Percentiles rank a stretch among this genome's conserved stretches.
phyloP scores from a whole-genome alignment of 371 early-diverging fungal genomes.

The Edhazardia aedis region DNA sequence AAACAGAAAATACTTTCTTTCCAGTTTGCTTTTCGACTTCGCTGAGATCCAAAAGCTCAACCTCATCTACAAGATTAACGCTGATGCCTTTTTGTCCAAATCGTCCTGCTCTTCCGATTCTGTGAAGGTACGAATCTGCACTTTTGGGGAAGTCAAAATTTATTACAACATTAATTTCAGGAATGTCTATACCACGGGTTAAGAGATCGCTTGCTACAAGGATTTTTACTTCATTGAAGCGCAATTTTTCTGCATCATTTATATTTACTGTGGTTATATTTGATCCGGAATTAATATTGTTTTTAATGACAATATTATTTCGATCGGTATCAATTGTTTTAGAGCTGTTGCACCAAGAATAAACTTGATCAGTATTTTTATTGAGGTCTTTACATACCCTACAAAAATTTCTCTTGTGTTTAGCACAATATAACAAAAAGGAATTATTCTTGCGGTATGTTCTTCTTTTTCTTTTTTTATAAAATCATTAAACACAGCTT shows the following conservation, averaged over 20 bases:
- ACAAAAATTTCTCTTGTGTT: not conserved
- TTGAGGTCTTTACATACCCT: not conserved
- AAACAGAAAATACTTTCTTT: no score
- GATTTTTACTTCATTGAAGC: conserved; percentile 12
- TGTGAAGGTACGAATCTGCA: conserved; percentile 89
- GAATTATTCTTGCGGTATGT: conserved; percentile 1
- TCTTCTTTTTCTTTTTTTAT: conserved; percentile 73
- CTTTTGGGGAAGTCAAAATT: conserved; percentile 97
- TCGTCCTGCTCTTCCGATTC: conserved; percentile 78
- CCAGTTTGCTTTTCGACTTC: no score
- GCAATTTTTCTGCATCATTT: conserved; percentile 6
- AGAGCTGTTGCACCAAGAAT: conserved; percentile 2
- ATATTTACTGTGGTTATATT: not conserved
- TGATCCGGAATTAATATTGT: not conserved
- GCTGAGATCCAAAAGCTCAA: no score
- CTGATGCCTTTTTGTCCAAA: conserved; percentile 86
- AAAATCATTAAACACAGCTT: conserved; percentile 90
- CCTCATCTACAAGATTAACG: no score
- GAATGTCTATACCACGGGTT: conserved; percentile 94
- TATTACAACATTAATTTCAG: conserved; percentile 91
- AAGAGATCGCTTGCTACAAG: conserved; percentile 55
- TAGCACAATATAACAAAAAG: conserved; percentile 65
- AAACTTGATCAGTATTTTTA: not conserved
- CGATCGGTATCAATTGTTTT: not conserved
- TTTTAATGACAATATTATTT: not conserved